Base-by-base conservation (phyloP, 2,329 filamentous ascomycete species). In the Salinomyces thailandicus region DNA sequence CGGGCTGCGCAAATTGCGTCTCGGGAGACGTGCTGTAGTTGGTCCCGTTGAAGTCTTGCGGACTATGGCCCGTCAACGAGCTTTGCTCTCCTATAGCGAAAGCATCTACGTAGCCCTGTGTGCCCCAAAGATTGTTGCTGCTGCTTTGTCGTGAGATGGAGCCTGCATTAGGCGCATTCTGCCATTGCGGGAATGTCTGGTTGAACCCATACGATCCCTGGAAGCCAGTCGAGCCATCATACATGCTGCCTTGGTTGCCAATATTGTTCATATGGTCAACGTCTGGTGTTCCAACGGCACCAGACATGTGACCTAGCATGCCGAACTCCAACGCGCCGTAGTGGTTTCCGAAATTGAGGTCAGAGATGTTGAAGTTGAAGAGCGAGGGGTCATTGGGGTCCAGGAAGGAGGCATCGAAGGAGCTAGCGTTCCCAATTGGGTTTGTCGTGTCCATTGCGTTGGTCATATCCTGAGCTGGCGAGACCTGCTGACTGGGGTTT, bases 231-330 rank as follows among this genome's bases (percentile, higher is more conserved):
- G 47, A 45, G n/a, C 46, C 42, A 33, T 57, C 56, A 34, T 51
- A 58, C 3, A 52, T 33, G 28, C 45, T 52, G 17, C 47, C 46
- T 31, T 53, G 48, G 18, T 49, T 45, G 8, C 31, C 37, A 41
- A 59, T 50, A 2, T 50, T 41, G 33, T 51, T 54, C 42, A 62
- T 48, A 22, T 46, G 35, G 16, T 56, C 57, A 8, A 53, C 26
- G 20, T 58, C 51, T 5, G 55, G 52, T 3, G 57, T 55, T 18
- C 55, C 55, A 17, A 58, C 53, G n/a, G 84, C 81, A 11, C 83
- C 83, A n/a, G 83, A 85, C 83, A 98, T 93, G 58, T 96, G 89
- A 18, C 85, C 86, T 0, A 98, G 74, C 75, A 96, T 95, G 36
- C 86, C 83, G 58, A 96, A 95, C 60, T 96, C 91, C 59, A 94